These are phyloP conservation scores for Podospora anserina DNA, from an alignment of 495 filamentous ascomycete species.

Conservation along the genomic window DNA sequence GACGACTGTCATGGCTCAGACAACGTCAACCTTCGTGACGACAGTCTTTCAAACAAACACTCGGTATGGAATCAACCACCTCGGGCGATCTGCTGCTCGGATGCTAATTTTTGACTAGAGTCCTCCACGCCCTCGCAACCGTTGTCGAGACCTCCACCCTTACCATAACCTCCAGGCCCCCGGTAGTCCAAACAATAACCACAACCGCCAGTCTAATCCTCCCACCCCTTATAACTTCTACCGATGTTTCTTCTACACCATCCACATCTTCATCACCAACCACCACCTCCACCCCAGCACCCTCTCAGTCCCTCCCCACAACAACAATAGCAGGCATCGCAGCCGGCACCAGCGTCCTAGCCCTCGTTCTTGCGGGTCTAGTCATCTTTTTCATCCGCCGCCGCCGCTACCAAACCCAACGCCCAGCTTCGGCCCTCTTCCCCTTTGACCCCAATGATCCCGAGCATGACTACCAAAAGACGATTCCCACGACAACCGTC, in stretches of 20 bases:
- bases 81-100: background rate
- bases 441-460: constrained; percentile 8
- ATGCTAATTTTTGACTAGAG: constrained; percentile 16
- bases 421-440: constrained; percentile 3
- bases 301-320: constrained; percentile 19
- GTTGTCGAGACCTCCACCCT: constrained; percentile 31
- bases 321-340: constrained; percentile 30
- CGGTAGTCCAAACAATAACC: constrained; percentile 22
- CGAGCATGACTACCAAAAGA: background rate
- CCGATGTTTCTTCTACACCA: constrained; percentile 5
- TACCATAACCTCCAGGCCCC: constrained; percentile 25
- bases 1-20: constrained; percentile 19
- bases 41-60: constrained; percentile 30
- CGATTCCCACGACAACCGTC: background rate
- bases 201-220: constrained; percentile 23
- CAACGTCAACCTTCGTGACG: constrained; percentile 23
- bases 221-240: constrained; percentile 1
- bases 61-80: constrained; percentile 10
- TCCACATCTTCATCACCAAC: constrained; percentile 4
- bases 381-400: constrained; percentile 24
- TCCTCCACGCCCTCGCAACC: constrained; percentile 28
- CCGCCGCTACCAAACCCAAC: constrained; percentile 11
- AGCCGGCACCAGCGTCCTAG: constrained; percentile 20
- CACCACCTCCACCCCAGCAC: background rate
- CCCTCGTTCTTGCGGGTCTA: constrained; percentile 21